phyloP scores from a whole-genome alignment of 2,329 filamentous ascomycete species.

The Aspergillus neoniger region DNA sequence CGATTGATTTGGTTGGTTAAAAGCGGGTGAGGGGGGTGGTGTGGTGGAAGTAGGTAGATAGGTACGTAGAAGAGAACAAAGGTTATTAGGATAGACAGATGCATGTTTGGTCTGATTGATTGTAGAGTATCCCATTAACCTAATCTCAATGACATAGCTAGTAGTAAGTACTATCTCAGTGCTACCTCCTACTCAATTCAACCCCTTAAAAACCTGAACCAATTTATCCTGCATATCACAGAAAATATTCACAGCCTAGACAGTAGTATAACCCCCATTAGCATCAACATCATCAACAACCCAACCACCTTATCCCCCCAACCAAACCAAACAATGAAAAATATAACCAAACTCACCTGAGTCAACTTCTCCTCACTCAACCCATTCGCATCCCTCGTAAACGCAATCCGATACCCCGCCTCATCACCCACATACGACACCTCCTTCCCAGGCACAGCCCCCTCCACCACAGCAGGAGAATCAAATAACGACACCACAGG shows the following conservation, averaged over 20 bases:
- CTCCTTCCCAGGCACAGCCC: constrained; percentile 14
- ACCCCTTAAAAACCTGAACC: constrained; percentile 1
- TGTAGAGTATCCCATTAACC: neutral
- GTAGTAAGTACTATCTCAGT: too few relatives aligned
- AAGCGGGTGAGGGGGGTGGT: too few relatives aligned
- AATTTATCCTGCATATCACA: constrained; percentile 22
- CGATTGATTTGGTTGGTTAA: too few relatives aligned
- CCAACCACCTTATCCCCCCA: neutral
- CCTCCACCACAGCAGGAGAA: neutral
- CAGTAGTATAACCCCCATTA: neutral
- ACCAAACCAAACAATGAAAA: neutral
- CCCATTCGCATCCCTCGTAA: constrained; percentile 47
- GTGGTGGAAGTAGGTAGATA: neutral
- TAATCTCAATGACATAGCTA: too few relatives aligned
- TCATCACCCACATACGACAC: constrained; percentile 45
- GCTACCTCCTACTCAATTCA: neutral
- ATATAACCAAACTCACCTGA: constrained; percentile 33
- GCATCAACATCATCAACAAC: neutral
- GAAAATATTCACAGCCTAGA: constrained; percentile 23
- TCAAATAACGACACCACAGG: constrained; percentile 35
- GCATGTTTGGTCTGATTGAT: neutral
- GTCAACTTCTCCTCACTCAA: constrained; percentile 53
- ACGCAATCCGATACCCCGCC: constrained; percentile 53
- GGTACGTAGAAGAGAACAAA: neutral
- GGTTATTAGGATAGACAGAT: neutral